Conservation (phyloP, 2,329 filamentous ascomycete genomes). For the Ophiocordyceps sinensis region DNA sequence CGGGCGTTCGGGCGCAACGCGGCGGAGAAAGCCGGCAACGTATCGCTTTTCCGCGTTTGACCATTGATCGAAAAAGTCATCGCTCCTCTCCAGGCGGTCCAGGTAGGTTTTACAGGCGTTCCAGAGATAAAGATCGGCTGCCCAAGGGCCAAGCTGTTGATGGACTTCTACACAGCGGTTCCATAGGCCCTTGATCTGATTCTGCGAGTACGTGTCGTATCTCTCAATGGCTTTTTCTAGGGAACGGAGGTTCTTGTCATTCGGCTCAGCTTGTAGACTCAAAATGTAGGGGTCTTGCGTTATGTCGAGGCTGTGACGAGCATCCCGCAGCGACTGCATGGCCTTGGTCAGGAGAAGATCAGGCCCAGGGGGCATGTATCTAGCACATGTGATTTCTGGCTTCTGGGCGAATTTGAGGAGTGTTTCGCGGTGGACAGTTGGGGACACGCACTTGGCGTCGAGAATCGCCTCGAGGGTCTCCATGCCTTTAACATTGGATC, state of each 20-base stretch:
- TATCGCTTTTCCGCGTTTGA: conserved; percentile 39
- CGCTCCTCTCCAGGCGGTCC: conserved; percentile 6
- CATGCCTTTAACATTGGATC: conserved; percentile 38
- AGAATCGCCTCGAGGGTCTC: conserved; percentile 53
- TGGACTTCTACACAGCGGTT: conserved; percentile 35
- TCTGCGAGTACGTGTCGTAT: conserved; percentile 34
- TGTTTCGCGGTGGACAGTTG: conserved; percentile 53
- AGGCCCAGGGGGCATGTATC: conserved; percentile 12
- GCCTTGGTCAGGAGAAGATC: conserved; percentile 11
- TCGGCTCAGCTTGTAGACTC: conserved; percentile 26
- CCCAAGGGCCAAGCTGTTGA: conserved; percentile 51
- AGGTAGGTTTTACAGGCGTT: conserved; percentile 26
- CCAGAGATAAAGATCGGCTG: conserved; percentile 50
- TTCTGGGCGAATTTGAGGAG: conserved; percentile 53
- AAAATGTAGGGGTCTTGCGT: conserved; percentile 45
- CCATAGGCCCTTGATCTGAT: conserved; percentile 41
- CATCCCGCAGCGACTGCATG: conserved; percentile 29
- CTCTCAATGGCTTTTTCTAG: conserved; percentile 25
- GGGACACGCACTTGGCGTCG: conserved; percentile 54
- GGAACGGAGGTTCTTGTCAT: conserved; percentile 21
- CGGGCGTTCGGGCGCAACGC: conserved; percentile 13
- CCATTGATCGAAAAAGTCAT: conserved; percentile 23
- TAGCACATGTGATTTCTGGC: conserved; percentile 35
- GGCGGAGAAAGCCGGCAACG: conserved; percentile 29
- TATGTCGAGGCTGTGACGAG: conserved; percentile 35